Conservation (phyloP, 2,329 filamentous ascomycete genomes). For the Aureobasidium namibiae region DNA sequence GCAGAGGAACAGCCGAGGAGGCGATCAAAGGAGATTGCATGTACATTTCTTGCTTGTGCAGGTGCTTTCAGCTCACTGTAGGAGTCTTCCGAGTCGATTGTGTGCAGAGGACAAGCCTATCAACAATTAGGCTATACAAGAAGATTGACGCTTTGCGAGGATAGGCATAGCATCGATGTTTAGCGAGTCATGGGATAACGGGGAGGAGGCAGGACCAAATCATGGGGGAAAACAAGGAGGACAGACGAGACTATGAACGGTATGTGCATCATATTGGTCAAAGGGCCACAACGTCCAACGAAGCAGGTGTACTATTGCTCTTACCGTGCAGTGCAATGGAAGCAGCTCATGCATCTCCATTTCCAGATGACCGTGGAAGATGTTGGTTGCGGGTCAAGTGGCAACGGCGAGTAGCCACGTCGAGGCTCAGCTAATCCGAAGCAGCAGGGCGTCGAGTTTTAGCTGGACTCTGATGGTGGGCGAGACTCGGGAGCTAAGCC, state of each 20-base stretch:
- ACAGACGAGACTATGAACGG: background rate
- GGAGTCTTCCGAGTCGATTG: background rate
- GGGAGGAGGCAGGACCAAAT: background rate
- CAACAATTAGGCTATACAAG: background rate
- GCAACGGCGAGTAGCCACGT: conserved; percentile 11
- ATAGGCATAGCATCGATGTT: background rate
- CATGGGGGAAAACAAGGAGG: background rate
- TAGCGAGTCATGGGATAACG: background rate
- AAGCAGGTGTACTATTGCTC: conserved; percentile 6
- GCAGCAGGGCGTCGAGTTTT: background rate
- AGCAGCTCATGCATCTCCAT: conserved; percentile 4
- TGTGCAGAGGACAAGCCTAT: background rate
- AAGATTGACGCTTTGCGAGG: background rate
- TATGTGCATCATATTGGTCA: background rate
- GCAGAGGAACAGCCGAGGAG: background rate
- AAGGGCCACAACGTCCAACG: background rate
- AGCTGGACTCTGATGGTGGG: background rate
- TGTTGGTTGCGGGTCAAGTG: background rate
- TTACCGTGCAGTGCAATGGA: conserved; percentile 1
- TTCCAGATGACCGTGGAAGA: background rate
- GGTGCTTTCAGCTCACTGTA: background rate
- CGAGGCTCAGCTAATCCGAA: conserved; percentile 3
- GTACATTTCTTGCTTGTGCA: background rate
- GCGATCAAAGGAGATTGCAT: background rate
- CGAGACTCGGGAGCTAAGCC: conserved; percentile 11